Base-by-base conservation (phyloP, 345 rosid species). In the Camelina hispida region DNA sequence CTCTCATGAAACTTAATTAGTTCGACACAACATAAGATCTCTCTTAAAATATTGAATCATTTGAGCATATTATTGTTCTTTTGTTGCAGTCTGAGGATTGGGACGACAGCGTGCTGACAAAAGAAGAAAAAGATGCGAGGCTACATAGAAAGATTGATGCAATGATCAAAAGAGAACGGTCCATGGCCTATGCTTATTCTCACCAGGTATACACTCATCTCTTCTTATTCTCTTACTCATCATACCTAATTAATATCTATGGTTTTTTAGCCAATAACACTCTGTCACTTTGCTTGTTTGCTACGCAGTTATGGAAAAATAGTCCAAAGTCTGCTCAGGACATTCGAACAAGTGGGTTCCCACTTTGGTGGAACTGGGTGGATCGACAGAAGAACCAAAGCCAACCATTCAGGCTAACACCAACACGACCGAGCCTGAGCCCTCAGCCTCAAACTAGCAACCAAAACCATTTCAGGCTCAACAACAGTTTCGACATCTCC, bases 281-380 rank as follows among this genome's bases (percentile, higher is more conserved):
- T 32, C 6, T 9, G 28, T 44, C n/a, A 43, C 66, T 54, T 8
- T 34, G 28, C 16, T 35, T 61, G 40, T 16, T 53, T 44, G 9
- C 14, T 61, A 10, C 4, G 38, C 78, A 94, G 95, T 62, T 82
- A 56, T 88, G 92, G 90, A 90, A 84, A 71, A 72, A 84, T 56
- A 82, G 83, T 66, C 85, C 85, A 0, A 91, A 74, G 71, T 82
- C 91, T 23, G 80, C 78, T 35, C 89, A 85, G 13, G 88, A 91
- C 69, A 82, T 82, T 73, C 84, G 87, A 61, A 38, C 91, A 4
- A 87, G 83, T 0, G 91, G 87, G 25, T 83, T 83, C 69, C 97
- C 99, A 18, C 88, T 92, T 93, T 95, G 99, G 99, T 95, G 97
- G 97, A 95, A 88, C 82, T 92, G 96, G 97, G 74, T 89, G 60